These are phyloP conservation scores for Cordyceps fumosorosea DNA, from an alignment of 2,329 filamentous ascomycete species.

Conservation along the genomic window DNA sequence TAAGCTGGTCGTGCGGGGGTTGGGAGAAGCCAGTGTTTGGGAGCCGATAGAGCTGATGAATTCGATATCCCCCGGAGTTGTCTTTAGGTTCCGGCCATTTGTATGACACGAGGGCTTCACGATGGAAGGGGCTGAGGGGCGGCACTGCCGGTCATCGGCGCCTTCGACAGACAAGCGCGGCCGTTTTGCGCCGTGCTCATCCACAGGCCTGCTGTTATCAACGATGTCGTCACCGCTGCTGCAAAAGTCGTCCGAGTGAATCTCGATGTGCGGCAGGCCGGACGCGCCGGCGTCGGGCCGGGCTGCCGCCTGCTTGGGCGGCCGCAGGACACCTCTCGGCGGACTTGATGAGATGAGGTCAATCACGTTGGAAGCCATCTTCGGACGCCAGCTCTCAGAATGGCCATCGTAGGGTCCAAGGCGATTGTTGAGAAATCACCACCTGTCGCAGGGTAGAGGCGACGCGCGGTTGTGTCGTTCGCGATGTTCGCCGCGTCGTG, in stretches of 20 bases:
- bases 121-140: background rate
- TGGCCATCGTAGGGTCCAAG: background rate
- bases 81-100: background rate
- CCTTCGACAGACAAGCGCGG: background rate
- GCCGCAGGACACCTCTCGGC: background rate
- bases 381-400: conserved; percentile 1
- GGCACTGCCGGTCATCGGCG: background rate
- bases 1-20: background rate
- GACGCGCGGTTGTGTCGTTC: background rate
- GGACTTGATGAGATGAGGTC: conserved; percentile 33
- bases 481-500: background rate
- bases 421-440: background rate
- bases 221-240: conserved; percentile 1
- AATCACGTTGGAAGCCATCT: conserved; percentile 29
- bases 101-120: background rate
- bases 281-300: background rate
- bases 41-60: conserved; percentile 27
- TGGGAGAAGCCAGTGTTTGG: background rate
- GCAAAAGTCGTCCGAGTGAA: conserved; percentile 9
- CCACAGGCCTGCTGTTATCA: background rate
- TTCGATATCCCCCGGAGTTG: conserved; percentile 26
- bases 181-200: background rate
- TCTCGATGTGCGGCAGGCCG: background rate
- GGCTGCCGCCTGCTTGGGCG: background rate
- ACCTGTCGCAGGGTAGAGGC: background rate